These are phyloP conservation scores for Penicillium desertorum DNA, from an alignment of 495 filamentous ascomycete species.

Conservation along the genomic window DNA sequence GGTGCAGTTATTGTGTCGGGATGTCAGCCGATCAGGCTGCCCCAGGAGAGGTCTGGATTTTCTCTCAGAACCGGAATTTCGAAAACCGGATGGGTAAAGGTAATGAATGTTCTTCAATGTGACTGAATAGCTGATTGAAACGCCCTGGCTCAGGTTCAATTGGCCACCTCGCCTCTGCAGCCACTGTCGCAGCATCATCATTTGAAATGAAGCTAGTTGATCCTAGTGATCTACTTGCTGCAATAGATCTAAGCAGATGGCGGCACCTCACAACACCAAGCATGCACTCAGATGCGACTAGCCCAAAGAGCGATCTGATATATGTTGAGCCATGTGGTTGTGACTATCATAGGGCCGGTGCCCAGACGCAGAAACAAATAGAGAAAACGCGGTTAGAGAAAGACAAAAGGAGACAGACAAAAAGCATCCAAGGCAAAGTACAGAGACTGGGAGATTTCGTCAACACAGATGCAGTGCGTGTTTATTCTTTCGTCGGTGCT, in stretches of 20 bases:
- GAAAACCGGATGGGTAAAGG: conserved; percentile 51
- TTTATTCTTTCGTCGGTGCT: too few relatives aligned
- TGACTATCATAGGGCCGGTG: background rate
- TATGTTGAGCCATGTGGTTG: conserved; percentile 9
- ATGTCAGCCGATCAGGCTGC: conserved; percentile 44
- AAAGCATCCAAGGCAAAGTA: conserved; percentile 23
- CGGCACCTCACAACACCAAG: background rate
- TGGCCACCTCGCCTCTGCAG: conserved; percentile 43
- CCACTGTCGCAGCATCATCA: conserved; percentile 42
- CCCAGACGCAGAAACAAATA: background rate
- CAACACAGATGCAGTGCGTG: too few relatives aligned
- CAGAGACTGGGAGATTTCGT: conserved; percentile 8
- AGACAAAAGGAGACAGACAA: background rate
- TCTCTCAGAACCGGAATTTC: conserved; percentile 50
- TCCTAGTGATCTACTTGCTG: conserved; percentile 27
- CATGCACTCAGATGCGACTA: background rate
- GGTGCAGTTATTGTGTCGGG: conserved; percentile 50
- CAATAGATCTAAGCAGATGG: conserved; percentile 28
- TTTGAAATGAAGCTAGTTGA: conserved; percentile 42
- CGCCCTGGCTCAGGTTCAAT: conserved; percentile 33
- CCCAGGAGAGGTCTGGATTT: conserved; percentile 44
- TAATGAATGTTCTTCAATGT: conserved; percentile 11
- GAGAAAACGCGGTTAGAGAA: background rate
- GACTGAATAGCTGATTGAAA: background rate
- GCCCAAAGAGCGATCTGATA: conserved; percentile 1